A percentile compares a stretch with the other conserved stretches of the same genome.
phyloP scores from a whole-genome alignment of 2,329 filamentous ascomycete genomes.

The Thelonectria blattea region DNA sequence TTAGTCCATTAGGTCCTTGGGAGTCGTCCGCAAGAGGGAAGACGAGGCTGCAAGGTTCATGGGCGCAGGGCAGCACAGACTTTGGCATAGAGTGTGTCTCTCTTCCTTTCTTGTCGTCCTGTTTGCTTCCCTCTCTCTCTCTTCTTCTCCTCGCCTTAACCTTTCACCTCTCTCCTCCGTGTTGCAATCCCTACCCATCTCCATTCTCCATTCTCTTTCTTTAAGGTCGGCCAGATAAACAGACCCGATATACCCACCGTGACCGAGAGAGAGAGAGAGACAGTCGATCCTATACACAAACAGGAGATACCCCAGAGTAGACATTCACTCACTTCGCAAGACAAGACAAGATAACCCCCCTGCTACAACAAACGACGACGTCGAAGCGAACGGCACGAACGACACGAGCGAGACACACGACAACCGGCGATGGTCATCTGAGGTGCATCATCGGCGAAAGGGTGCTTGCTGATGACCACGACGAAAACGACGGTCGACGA shows the following conservation, averaged over 20 bases:
- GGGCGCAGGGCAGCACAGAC: conserved; percentile 13
- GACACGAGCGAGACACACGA: not conserved
- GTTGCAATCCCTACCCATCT: not conserved
- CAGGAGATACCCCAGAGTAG: not conserved
- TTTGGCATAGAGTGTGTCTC: not conserved
- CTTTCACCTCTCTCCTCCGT: not conserved
- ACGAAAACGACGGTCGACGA: conserved; percentile 7
- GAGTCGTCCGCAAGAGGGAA: conserved; percentile 10
- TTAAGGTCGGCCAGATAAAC: conserved; percentile 10
- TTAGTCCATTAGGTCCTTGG: not conserved
- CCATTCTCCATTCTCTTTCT: not conserved
- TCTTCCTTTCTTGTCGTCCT: conserved; percentile 3
- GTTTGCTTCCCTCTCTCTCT: not conserved
- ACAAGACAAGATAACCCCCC: too few species aligned
- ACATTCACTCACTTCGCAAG: not conserved
- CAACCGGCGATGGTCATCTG: conserved; percentile 21
- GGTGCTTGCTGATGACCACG: conserved; percentile 16
- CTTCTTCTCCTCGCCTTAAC: conserved; percentile 8
- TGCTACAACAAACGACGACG: not conserved
- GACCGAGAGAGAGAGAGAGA: not conserved
- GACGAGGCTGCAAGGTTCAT: conserved; percentile 2
- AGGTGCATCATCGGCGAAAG: conserved; percentile 20
- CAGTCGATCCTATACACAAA: too few species aligned
- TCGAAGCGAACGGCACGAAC: not conserved
- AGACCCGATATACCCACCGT: conserved; percentile 6